phyloP scores from a whole-genome alignment of 768 basidiomycete species.

The Tricholoma saponaceum region DNA sequence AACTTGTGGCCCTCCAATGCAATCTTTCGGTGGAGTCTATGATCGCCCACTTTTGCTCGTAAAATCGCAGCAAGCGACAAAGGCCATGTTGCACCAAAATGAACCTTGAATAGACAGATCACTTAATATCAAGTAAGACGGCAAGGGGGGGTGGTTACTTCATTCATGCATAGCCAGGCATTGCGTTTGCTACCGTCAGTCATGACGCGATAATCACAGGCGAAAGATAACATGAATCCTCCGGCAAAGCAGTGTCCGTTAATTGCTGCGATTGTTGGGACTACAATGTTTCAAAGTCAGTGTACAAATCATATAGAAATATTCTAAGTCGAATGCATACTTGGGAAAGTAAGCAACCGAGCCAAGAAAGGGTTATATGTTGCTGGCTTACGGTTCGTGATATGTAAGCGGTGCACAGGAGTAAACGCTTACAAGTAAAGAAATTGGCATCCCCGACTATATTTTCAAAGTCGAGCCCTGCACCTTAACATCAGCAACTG shows the following conservation, averaged over 20 bases:
- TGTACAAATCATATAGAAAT: not conserved
- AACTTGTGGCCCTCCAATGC: constrained; percentile 80
- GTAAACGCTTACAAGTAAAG: constrained; percentile 51
- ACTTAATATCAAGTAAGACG: not conserved
- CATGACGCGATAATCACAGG: constrained; percentile 89
- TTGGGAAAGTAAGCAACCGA: constrained; percentile 72
- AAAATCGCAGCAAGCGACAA: constrained; percentile 63
- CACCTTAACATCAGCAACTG: constrained; percentile 1
- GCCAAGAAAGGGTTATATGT: constrained; percentile 70
- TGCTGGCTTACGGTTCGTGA: constrained; percentile 34
- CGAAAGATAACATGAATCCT: constrained; percentile 73
- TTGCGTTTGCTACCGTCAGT: constrained; percentile 72
- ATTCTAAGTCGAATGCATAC: constrained; percentile 35
- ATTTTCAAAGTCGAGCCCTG: constrained; percentile 63
- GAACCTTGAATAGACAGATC: constrained; percentile 42
- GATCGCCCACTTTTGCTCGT: constrained; percentile 59
- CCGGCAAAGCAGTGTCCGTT: constrained; percentile 88
- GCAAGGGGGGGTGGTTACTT: constrained; percentile 39
- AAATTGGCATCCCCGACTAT: constrained; percentile 52
- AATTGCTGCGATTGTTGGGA: constrained; percentile 75
- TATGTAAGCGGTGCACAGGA: not conserved
- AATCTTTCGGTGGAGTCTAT: constrained; percentile 60
- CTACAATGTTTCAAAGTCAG: constrained; percentile 30
- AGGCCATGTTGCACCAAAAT: constrained; percentile 82
- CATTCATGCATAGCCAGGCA: constrained; percentile 93